Percentiles rank a stretch among this genome's conserved stretches.
Evolutionary conservation across 1,284 basidiomycete genomes (phyloP).

Genomic region (Apiotrichum sp.): DNA sequence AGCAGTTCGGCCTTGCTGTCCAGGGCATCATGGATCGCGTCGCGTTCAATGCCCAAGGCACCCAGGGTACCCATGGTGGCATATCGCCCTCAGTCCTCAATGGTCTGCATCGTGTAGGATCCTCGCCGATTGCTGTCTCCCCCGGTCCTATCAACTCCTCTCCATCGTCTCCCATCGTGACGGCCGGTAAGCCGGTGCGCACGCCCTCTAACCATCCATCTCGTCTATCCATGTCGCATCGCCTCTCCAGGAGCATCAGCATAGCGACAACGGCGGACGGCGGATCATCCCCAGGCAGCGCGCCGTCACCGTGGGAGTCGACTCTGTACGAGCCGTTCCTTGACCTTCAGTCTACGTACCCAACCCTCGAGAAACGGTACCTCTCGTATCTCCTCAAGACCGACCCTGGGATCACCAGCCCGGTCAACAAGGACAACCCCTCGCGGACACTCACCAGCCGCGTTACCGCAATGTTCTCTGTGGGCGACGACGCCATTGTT

Average conservation of each 20-base stretch:
- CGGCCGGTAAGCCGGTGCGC: not conserved
- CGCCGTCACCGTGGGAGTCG: constrained; percentile 62
- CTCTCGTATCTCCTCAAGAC: constrained; percentile 56
- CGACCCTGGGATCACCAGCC: constrained; percentile 47
- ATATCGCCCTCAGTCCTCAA: too few relatives aligned
- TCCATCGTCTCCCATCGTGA: constrained; percentile 1
- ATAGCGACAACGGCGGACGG: constrained; percentile 4
- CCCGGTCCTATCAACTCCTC: not conserved
- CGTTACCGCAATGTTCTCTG: constrained; percentile 62
- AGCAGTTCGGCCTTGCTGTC: constrained; percentile 67
- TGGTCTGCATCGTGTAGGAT: too few relatives aligned
- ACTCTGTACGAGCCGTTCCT: constrained; percentile 86
- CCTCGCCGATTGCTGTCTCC: not conserved
- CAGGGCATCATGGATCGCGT: constrained; percentile 69
- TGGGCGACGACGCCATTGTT: constrained; percentile 70
- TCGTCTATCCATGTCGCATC: constrained; percentile 25
- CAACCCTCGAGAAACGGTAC: constrained; percentile 62
- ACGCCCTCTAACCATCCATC: constrained; percentile 3
- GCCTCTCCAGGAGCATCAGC: constrained; percentile 30
- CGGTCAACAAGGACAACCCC: constrained; percentile 50
- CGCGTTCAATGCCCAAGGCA: constrained; percentile 33
- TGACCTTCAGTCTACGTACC: constrained; percentile 78
- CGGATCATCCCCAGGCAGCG: not conserved
- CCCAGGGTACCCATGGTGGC: constrained; percentile 7
- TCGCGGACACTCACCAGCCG: constrained; percentile 65